Percentiles rank a stretch among this genome's conserved stretches.
Evolutionary conservation across 2,329 filamentous ascomycete genomes (phyloP).

Genomic region (Sclerotinia nivalis): DNA sequence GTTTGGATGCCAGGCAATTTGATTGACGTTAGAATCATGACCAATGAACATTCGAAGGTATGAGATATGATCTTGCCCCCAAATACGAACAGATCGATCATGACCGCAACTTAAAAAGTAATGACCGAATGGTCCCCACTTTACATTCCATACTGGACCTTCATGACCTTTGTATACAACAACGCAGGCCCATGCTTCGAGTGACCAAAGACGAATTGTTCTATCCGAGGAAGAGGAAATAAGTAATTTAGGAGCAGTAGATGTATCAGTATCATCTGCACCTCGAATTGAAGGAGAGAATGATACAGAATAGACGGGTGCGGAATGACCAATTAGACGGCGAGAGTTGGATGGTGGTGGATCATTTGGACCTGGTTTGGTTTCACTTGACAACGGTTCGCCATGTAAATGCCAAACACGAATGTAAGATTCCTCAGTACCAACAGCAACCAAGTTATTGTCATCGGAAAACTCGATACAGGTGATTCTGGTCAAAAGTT

Average conservation of each 20-base stretch:
- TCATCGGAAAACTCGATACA: conserved; percentile 96
- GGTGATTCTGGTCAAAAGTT: conserved; percentile 62
- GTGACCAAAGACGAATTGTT: conserved; percentile 86
- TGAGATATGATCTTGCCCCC: conserved; percentile 90
- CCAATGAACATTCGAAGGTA: conserved; percentile 86
- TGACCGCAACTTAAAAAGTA: conserved; percentile 89
- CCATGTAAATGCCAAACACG: conserved; percentile 92
- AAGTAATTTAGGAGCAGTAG: conserved; percentile 70
- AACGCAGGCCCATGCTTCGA: conserved; percentile 88
- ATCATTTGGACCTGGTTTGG: conserved; percentile 60
- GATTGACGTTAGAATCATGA: conserved; percentile 90
- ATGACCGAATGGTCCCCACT: conserved; percentile 90
- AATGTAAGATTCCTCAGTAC: conserved; percentile 93
- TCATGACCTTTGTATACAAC: conserved; percentile 94
- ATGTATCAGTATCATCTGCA: conserved; percentile 39
- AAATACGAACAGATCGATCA: conserved; percentile 87
- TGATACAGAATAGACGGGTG: conserved; percentile 82
- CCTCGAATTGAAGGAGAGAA: conserved; percentile 61
- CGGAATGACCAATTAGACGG: conserved; percentile 82
- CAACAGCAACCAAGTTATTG: conserved; percentile 80
- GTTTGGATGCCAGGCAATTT: conserved; percentile 92
- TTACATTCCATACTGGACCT: conserved; percentile 82
- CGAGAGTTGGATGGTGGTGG: conserved; percentile 70
- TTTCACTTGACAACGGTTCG: conserved; percentile 70
- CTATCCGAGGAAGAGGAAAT: conserved; percentile 87